Base-by-base conservation (phyloP, 2,329 filamentous ascomycete species). In the Didymosphaeria variabile region DNA sequence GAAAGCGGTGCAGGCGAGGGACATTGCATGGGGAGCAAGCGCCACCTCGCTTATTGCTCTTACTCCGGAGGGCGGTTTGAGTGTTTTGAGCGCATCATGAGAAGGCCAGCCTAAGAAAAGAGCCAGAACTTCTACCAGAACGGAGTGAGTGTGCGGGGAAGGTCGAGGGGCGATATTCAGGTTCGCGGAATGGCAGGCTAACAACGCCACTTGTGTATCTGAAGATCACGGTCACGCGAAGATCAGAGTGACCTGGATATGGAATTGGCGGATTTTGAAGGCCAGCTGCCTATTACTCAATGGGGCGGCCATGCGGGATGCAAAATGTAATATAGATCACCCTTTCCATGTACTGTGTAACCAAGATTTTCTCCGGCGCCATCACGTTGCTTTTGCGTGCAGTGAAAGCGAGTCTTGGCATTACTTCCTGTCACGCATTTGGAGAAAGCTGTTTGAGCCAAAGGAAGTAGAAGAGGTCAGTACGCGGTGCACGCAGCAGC, bases 1-100 rank as follows among this genome's bases (percentile, higher is more conserved):
- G 71, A 92, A 87, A 75, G 91, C 90, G 2, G 86, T 93, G 26
- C 86, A 91, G 17, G 90, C 91, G 0, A 87, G 90, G 32, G 88
- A 90, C 21, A 84, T 96, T 51, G 84, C 86, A 62, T 99, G 94
- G 94, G 93, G 92, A 8, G 81, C 85, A 26, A 85, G 87, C 53
- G 94, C 91, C 12, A 89, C 88, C 77, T 90, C 88, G 69, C 82
- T 98, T 69, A 83, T 97, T 55, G 86, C 90, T 19, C 84, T 97
- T 65, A 92, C 91, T 71, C 83, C 81, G 17, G 90, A 94, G 53
- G 94, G 94, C 17, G 86, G 88, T 49, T 79, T 98, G 56, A 92
- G 87, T 61, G 85, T 95, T 66, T 81, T 97, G 66, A 84, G 86
- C 54, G 65, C 71, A 55, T 66, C 69, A 50, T 73, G 60, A 60